phyloP scores from a whole-genome alignment of 495 filamentous ascomycete genomes.

The Bacidia gigantensis region DNA sequence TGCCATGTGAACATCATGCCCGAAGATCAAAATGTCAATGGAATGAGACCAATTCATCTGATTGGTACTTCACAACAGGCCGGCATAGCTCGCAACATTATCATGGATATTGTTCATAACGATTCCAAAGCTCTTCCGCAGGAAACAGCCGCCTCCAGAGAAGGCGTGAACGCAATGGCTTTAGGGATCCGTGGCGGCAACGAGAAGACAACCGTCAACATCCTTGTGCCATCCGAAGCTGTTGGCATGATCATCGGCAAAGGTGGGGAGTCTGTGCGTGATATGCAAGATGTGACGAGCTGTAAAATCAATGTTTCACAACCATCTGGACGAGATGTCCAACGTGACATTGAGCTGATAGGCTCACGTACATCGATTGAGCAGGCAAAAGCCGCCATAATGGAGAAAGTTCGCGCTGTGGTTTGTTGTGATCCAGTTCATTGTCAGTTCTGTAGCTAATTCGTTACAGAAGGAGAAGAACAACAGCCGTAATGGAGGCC shows the following conservation, averaged over 20 bases:
- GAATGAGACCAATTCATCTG: slow-evolving; percentile 69
- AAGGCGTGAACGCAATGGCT: slow-evolving; percentile 9
- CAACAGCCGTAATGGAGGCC: slow-evolving; percentile 23
- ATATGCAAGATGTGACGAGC: slow-evolving; percentile 66
- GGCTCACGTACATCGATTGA: slow-evolving; percentile 59
- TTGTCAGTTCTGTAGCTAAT: slow-evolving; percentile 20
- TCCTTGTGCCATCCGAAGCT: slow-evolving; percentile 68
- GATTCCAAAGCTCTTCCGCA: slow-evolving; percentile 47
- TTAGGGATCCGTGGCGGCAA: slow-evolving; percentile 22
- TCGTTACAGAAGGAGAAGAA: slow-evolving; percentile 37
- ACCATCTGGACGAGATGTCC: slow-evolving; percentile 51
- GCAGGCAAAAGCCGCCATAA: slow-evolving; percentile 60
- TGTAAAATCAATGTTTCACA: slow-evolving; percentile 85
- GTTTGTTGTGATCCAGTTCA: slow-evolving; percentile 27
- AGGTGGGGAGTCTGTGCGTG: slow-evolving; percentile 74
- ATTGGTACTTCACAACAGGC: slow-evolving; percentile 58
- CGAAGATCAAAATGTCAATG: slow-evolving; percentile 73
- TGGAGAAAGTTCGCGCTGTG: slow-evolving; percentile 76
- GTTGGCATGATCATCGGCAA: slow-evolving; percentile 89
- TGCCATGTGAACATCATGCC: slow-evolving; percentile 84
- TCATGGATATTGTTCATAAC: slow-evolving; percentile 78
- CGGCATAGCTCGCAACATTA: slow-evolving; percentile 57
- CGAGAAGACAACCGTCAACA: slow-evolving; percentile 63
- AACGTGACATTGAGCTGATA: slow-evolving; percentile 68
- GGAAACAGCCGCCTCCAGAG: slow-evolving; percentile 9